Evolutionary conservation across 306 rosid genomes (phyloP).

Genomic region (Castanea crenata): DNA sequence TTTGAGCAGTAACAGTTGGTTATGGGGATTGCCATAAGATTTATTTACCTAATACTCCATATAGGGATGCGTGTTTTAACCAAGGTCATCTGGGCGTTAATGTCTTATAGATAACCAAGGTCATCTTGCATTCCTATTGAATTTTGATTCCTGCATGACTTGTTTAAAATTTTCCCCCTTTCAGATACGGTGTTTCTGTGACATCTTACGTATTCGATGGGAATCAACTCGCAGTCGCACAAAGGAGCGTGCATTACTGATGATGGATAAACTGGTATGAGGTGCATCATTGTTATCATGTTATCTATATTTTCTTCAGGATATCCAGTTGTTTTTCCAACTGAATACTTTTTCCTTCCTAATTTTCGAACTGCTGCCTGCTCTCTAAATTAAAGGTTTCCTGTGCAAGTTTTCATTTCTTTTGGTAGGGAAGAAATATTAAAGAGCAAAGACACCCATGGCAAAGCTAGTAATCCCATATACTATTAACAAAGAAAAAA

Average conservation of each 20-base stretch:
- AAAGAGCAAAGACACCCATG: background rate
- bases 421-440: background rate
- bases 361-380: background rate
- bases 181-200: conserved; percentile 63
- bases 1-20: background rate
- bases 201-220: conserved; percentile 84
- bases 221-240: conserved; percentile 89
- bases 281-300: conserved; percentile 12
- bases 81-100: background rate
- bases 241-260: conserved; percentile 78
- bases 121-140: background rate
- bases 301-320: background rate
- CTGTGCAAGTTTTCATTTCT: background rate
- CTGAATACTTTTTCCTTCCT: background rate
- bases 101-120: background rate
- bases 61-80: background rate
- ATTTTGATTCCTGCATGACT: background rate
- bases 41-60: background rate
- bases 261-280: conserved; percentile 90
- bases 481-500: too few relatives aligned
- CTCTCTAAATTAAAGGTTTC: background rate
- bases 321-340: conserved; percentile 7
- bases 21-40: background rate
- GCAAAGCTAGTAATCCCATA: too few relatives aligned
- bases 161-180: conserved; percentile 15